Percentiles rank a stretch among this genome's conserved stretches.
These are phyloP conservation scores for Diaporthe longicolla DNA, from an alignment of 2,329 filamentous ascomycete species.

Conservation along the genomic window DNA sequence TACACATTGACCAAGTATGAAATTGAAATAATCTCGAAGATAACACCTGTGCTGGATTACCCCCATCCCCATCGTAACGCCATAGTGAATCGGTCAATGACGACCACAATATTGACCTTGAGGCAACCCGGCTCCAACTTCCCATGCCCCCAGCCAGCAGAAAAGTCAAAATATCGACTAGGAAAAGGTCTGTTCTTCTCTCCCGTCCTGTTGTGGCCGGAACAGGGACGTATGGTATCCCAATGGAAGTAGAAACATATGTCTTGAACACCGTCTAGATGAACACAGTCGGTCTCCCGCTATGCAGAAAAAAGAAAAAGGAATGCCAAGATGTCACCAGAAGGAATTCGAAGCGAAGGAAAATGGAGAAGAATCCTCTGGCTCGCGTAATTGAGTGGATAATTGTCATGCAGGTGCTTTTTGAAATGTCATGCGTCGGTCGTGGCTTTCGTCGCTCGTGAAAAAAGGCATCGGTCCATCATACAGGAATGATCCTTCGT, in stretches of 20 bases:
- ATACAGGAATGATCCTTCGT: background rate
- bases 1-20: no score
- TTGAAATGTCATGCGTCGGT: background rate
- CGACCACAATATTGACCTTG: no score
- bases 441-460: conserved; percentile 17
- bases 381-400: background rate
- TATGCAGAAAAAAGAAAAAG: conserved; percentile 37
- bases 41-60: no score
- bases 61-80: no score
- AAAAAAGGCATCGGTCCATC: background rate
- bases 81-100: no score
- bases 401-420: background rate
- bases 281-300: conserved; percentile 35
- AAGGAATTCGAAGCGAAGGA: background rate
- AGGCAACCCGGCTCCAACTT: no score
- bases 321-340: conserved; percentile 26
- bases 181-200: no score
- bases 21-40: no score
- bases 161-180: no score
- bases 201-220: conserved; percentile 27
- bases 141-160: no score
- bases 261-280: conserved; percentile 38
- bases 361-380: background rate
- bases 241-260: background rate
- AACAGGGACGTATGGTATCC: background rate